phyloP scores from a whole-genome alignment of 257 asterid genomes.

The Ligustrum vulgare region DNA sequence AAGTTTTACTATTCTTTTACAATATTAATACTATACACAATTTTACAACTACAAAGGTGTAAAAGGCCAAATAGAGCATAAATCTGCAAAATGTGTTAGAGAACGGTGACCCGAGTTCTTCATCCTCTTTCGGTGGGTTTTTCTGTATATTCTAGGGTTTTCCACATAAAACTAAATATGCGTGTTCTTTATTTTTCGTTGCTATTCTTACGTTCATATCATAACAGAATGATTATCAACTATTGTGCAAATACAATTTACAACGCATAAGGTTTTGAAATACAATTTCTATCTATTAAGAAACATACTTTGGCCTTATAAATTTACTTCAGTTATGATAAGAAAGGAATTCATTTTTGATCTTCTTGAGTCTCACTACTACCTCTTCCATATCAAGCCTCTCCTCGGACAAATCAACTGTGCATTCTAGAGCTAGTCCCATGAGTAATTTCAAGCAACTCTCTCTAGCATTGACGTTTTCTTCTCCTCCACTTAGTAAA shows the following conservation, averaged over 20 bases:
- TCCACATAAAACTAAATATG: too few relatives aligned
- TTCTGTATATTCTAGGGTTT: too few relatives aligned
- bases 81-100: too few relatives aligned
- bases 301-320: not conserved
- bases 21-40: too few relatives aligned
- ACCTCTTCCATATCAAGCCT: not conserved
- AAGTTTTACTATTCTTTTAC: too few relatives aligned
- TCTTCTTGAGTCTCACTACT: not conserved
- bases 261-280: not conserved
- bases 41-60: too few relatives aligned
- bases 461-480: not conserved
- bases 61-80: too few relatives aligned
- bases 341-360: not conserved
- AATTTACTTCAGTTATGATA: not conserved
- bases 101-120: too few relatives aligned
- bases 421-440: not conserved
- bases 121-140: too few relatives aligned
- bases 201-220: too few relatives aligned
- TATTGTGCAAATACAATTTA: not conserved
- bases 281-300: not conserved
- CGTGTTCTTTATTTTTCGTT: too few relatives aligned
- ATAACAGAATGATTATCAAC: too few relatives aligned
- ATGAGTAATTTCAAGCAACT: not conserved
- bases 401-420: not conserved
- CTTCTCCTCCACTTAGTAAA: not conserved